Conservation (phyloP, 1,284 basidiomycete species). For the Baeospora myosura region DNA sequence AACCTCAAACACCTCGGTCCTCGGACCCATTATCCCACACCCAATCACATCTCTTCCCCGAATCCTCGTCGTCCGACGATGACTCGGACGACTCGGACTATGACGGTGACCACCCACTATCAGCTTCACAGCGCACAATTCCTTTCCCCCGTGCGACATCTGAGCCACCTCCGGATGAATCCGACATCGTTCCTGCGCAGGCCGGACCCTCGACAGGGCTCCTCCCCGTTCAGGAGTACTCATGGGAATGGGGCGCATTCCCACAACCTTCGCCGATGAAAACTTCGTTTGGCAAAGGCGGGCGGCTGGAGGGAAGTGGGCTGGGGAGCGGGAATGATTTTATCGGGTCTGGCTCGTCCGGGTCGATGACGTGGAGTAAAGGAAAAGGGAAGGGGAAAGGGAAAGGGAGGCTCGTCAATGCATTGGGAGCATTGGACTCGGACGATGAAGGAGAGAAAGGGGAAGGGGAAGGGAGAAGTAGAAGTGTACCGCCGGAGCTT, state of each 20-base stretch:
- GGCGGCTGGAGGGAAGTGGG: conserved; percentile 20
- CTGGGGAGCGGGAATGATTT: conserved; percentile 5
- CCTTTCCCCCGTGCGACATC: conserved; percentile 45
- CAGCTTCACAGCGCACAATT: conserved; percentile 13
- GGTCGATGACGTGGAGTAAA: conserved; percentile 5
- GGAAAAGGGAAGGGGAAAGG: conserved; percentile 12
- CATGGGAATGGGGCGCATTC: conserved; percentile 83
- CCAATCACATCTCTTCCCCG: conserved; percentile 6
- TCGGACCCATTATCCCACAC: conserved; percentile 4
- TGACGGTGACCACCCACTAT: background rate
- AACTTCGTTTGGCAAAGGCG: conserved; percentile 38
- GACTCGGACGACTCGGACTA: conserved; percentile 1
- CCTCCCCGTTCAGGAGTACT: conserved; percentile 52
- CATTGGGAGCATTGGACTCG: conserved; percentile 9
- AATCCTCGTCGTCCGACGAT: conserved; percentile 1
- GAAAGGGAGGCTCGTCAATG: conserved; percentile 16
- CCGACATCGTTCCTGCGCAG: conserved; percentile 10
- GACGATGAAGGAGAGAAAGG: conserved; percentile 33
- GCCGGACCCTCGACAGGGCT: conserved; percentile 10
- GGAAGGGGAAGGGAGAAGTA: conserved; percentile 31
- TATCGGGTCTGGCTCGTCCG: background rate
- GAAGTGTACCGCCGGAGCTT: conserved; percentile 49
- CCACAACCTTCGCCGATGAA: conserved; percentile 70
- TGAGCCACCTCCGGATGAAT: conserved; percentile 44
- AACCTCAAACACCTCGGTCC: too few relatives aligned